Evolutionary conservation across 78 protist genomes (phyloP).

Genomic region (Tieghemostelium lacteum): DNA sequence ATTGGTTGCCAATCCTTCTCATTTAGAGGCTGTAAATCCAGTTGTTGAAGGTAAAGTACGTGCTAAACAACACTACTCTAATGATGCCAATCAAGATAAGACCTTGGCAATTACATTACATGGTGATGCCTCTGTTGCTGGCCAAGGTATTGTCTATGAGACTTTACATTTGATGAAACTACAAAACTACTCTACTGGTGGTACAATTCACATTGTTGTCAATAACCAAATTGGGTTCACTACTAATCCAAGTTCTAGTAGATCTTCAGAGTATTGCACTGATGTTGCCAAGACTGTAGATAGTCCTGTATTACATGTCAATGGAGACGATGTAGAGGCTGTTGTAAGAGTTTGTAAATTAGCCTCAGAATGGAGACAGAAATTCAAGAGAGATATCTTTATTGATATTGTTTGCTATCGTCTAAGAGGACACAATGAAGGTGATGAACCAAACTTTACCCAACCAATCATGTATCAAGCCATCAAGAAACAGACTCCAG

Average conservation of each 20-base stretch:
- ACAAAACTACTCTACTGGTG: conserved; percentile 93
- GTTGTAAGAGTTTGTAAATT: conserved; percentile 81
- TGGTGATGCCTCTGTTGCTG: conserved; percentile 98
- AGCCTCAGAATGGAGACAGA: conserved; percentile 90
- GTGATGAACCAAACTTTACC: conserved; percentile 97
- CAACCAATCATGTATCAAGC: conserved; percentile 96
- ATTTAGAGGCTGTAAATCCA: conserved; percentile 97
- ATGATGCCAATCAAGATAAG: conserved; percentile 49
- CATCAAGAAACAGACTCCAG: conserved; percentile 76
- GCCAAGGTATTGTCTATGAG: conserved; percentile 96
- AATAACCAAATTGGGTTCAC: conserved; percentile 99
- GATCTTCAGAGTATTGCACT: conserved; percentile 91
- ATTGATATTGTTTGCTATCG: conserved; percentile 96
- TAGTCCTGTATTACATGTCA: conserved; percentile 98
- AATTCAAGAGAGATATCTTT: conserved; percentile 90
- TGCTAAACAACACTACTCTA: conserved; percentile 89
- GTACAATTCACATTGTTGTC: conserved; percentile 96
- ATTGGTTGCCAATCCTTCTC: conserved; percentile 98
- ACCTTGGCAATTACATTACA: conserved; percentile 88
- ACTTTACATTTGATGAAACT: conserved; percentile 86
- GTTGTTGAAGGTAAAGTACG: conserved; percentile 96
- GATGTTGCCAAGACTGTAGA: conserved; percentile 92
- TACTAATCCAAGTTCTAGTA: conserved; percentile 92
- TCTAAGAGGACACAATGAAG: conserved; percentile 96
- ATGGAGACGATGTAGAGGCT: conserved; percentile 97